These are phyloP conservation scores for Neonectria magnoliae DNA, from an alignment of 2,329 filamentous ascomycete species.

Conservation along the genomic window DNA sequence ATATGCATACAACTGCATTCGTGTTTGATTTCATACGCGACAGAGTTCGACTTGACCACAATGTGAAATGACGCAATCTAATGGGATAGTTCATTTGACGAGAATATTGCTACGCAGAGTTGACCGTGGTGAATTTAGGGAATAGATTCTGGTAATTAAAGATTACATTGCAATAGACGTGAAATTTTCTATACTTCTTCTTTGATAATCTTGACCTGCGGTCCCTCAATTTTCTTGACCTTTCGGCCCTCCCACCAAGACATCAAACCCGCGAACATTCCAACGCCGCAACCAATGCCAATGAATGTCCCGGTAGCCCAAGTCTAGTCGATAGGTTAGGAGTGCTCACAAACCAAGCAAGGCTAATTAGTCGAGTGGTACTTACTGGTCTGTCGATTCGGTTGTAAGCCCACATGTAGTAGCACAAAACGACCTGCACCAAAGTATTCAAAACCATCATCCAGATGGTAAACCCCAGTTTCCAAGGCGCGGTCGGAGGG, in stretches of 20 bases:
- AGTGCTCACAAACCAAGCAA: not conserved
- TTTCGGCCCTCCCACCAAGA: slow-evolving; percentile 3
- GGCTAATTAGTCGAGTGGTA: not conserved
- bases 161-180: not conserved
- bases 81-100: too few relatives aligned
- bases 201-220: not conserved
- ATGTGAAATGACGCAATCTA: too few relatives aligned
- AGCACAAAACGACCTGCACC: slow-evolving; percentile 13
- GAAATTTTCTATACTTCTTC: not conserved
- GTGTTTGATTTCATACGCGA: not conserved
- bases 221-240: not conserved
- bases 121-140: too few relatives aligned
- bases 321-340: not conserved
- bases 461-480: slow-evolving; percentile 22
- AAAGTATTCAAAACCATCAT: slow-evolving; percentile 22
- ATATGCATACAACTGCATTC: not conserved
- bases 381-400: slow-evolving; percentile 18
- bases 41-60: not conserved
- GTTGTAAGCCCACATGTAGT: slow-evolving; percentile 23
- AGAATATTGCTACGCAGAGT: too few relatives aligned
- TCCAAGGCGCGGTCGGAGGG: slow-evolving; percentile 18
- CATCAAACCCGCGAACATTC: not conserved
- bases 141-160: not conserved
- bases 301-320: slow-evolving; percentile 3
- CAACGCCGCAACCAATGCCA: not conserved